A percentile compares a stretch with the other conserved stretches of the same genome.
phyloP scores from a whole-genome alignment of 148 eudicot species.

The Camellia lanceoleosa region DNA sequence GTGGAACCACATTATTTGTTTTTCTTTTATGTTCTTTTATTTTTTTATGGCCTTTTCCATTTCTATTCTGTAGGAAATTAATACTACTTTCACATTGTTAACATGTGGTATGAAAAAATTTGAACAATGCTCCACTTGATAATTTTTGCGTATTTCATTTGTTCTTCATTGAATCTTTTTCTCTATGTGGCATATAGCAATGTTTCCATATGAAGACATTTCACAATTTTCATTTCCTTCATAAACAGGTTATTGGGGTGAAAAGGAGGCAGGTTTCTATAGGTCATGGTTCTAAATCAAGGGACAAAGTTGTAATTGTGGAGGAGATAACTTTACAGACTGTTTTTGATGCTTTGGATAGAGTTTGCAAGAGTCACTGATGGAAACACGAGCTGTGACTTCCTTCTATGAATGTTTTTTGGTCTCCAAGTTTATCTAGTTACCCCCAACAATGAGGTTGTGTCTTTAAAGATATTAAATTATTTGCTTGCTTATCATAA shows the following conservation, averaged over 20 bases:
- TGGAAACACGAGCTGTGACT: not conserved
- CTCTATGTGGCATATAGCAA: constrained; percentile 5
- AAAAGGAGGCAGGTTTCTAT: constrained; percentile 82
- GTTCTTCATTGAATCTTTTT: constrained; percentile 1
- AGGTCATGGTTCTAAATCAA: constrained; percentile 85
- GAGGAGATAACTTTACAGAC: constrained; percentile 61
- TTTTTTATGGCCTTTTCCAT: not conserved
- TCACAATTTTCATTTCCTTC: not conserved
- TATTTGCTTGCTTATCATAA: not conserved
- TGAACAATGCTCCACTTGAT: not conserved
- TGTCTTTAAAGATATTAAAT: not conserved
- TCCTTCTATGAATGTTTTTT: not conserved
- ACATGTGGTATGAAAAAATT: not conserved
- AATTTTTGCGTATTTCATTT: not conserved
- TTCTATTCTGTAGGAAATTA: not conserved
- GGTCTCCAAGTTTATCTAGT: not conserved
- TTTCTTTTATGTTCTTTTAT: not conserved
- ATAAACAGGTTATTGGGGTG: constrained; percentile 75
- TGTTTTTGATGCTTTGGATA: constrained; percentile 68
- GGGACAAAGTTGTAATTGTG: constrained; percentile 85
- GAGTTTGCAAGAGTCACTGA: constrained; percentile 42
- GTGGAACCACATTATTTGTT: not conserved
- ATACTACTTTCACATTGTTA: not conserved
- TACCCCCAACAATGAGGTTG: not conserved
- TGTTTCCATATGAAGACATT: not conserved